A percentile compares a stretch with the other conserved stretches of the same genome.
Evolutionary conservation across 1,284 basidiomycete species (phyloP).

Genomic region (Ceratobasidium sp.): DNA sequence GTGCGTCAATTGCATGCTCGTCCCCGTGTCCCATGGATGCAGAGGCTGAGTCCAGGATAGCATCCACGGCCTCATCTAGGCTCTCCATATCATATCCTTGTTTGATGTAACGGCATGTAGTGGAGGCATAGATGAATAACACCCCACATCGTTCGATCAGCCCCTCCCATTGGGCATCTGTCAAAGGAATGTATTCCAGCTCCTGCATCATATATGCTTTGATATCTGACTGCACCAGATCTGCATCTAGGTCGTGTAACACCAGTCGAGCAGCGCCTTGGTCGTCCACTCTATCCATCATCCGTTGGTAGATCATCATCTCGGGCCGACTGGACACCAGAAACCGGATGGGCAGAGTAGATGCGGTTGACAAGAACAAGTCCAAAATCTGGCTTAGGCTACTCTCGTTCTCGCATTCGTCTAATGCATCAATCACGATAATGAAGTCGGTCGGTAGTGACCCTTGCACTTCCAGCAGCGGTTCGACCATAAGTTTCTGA

Average conservation of each 20-base stretch:
- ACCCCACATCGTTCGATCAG: not conserved
- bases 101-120: slow-evolving; percentile 17
- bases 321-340: slow-evolving; percentile 40
- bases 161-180: not conserved
- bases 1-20: not conserved
- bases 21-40: not conserved
- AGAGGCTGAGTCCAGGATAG: not conserved
- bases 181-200: not conserved
- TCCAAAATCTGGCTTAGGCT: slow-evolving; percentile 1
- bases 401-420: slow-evolving; percentile 27
- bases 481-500: slow-evolving; percentile 19
- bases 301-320: not conserved
- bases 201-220: slow-evolving; percentile 1
- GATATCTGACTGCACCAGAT: slow-evolving; percentile 36
- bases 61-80: not conserved
- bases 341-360: slow-evolving; percentile 22
- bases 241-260: slow-evolving; percentile 22
- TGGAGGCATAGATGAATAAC: slow-evolving; percentile 38
- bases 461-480: slow-evolving; percentile 11
- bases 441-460: not conserved
- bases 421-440: slow-evolving; percentile 40
- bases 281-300: not conserved
- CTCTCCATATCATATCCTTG: not conserved
- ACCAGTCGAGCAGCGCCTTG: not conserved
- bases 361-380: not conserved